Evolutionary conservation across 2,329 filamentous ascomycete genomes (phyloP), one percentile per base, ranked within the genome.

Genomic region (Nakataea oryzae): DNA sequence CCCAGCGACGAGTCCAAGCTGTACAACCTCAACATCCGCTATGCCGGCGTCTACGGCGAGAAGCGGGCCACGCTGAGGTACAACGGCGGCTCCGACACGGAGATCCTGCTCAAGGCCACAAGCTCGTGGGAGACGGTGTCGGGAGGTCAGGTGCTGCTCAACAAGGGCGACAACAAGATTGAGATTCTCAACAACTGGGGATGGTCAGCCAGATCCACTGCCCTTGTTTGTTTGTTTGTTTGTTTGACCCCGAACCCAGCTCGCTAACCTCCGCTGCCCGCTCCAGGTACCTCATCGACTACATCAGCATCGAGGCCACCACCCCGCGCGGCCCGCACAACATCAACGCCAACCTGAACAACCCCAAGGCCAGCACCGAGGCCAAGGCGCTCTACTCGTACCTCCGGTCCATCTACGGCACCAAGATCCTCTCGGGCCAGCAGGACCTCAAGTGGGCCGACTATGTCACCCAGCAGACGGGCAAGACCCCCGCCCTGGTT

Each of bases 111-210:
- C 26, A 69, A 76, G 0, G 75, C 74, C 12, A 74, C 72, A 11
- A 71, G 68, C 3, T 64, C 66, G 1, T 81, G 74, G 71, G 71
- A 71, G 12, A 73, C 72, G 34, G 73, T 75, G 14, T 63, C 74
- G 0, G 78, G 72, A 21, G 78, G 78, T 17, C 78, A 80, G 64
- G 71, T 80, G 1, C 70, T 81, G 1, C 69, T 80, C 47, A 72
- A 75, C 58, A 70, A 70, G 11, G 78, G 78, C 21, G 62, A 65
- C 56, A 80, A 80, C 69, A 79, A 74, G 0, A 75, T 80, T 60
- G 71, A 78, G 54, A 74, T 80, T 57, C 72, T 76, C 61, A 77
- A 68, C 69, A 78, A 80, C 69, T 80, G 78, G 78, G 78, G 78
- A 62, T 80, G 76, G 77, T 50, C 21, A 47, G 17, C n/a, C n/a